Evolutionary conservation across 345 rosid genomes (phyloP).

Genomic region (Citrus inodora): DNA sequence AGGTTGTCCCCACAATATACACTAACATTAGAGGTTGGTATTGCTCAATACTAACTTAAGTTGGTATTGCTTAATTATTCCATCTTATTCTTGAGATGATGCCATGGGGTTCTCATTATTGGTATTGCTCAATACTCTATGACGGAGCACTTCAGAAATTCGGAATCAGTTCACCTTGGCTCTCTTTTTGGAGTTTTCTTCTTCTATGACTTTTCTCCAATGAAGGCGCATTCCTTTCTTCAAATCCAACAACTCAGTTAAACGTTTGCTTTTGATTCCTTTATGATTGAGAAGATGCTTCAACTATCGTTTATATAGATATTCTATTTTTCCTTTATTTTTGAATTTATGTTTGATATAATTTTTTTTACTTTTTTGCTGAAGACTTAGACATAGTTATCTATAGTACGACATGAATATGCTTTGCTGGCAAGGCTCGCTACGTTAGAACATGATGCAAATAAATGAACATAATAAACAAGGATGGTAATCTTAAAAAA

Average conservation of each 20-base stretch:
- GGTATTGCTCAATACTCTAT: conserved; percentile 65
- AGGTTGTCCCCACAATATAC: conserved; percentile 89
- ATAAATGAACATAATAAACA: background rate
- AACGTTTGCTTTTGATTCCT: background rate
- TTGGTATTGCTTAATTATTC: background rate
- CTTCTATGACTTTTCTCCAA: conserved; percentile 88
- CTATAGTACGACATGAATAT: background rate
- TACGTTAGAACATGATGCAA: background rate
- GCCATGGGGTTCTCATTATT: conserved; percentile 3
- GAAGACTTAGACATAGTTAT: too few species aligned
- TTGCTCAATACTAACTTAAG: background rate
- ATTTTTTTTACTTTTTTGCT: background rate
- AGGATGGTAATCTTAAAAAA: too few species aligned
- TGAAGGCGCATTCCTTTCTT: conserved; percentile 51
- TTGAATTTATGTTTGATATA: background rate
- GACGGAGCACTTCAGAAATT: conserved; percentile 70
- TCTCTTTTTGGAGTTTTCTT: conserved; percentile 76
- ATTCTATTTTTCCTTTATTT: too few species aligned
- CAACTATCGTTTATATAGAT: background rate
- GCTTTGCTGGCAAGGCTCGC: background rate
- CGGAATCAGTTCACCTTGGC: conserved; percentile 42
- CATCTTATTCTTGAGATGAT: conserved; percentile 6
- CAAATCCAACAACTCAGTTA: background rate
- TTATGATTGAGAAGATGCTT: background rate
- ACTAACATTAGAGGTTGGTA: conserved; percentile 49